Conservation (phyloP, 352 stramenopile genomes). For the Elongisporangium undulatum region DNA sequence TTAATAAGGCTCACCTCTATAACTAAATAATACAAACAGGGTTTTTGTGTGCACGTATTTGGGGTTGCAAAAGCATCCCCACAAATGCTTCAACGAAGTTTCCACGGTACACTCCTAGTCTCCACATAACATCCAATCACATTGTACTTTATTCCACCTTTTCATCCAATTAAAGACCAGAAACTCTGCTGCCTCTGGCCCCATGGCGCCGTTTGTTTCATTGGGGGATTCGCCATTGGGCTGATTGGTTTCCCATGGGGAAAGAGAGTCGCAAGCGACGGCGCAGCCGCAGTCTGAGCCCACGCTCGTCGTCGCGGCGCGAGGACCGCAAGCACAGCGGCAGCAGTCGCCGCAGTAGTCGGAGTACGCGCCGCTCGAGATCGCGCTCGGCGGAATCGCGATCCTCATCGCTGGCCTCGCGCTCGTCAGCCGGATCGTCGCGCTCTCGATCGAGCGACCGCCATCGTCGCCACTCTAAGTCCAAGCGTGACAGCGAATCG, state of each 20-base stretch:
- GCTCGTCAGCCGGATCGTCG: slow-evolving; percentile 19
- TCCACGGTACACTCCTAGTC: background rate
- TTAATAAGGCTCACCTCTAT: background rate
- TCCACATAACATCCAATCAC: background rate
- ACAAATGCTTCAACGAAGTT: background rate
- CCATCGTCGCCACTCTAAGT: slow-evolving; percentile 18
- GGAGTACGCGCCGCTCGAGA: slow-evolving; percentile 11
- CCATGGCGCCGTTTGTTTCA: background rate
- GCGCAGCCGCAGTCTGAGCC: slow-evolving; percentile 14
- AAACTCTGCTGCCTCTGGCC: background rate
- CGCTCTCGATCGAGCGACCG: slow-evolving; percentile 37
- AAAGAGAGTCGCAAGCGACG: slow-evolving; percentile 21
- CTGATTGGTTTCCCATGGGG: background rate
- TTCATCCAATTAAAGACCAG: background rate
- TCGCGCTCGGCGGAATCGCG: slow-evolving; percentile 11
- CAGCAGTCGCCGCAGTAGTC: slow-evolving; percentile 13
- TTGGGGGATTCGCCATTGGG: background rate
- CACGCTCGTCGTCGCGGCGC: slow-evolving; percentile 10
- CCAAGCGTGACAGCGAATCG: slow-evolving; percentile 6
- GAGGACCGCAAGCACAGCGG: slow-evolving; percentile 4
- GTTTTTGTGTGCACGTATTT: slow-evolving; percentile 1
- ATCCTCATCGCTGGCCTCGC: slow-evolving; percentile 19
- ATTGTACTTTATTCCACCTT: background rate
- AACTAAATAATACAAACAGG: background rate
- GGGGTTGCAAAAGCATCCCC: background rate